These are phyloP conservation scores for Lipomyces sp. DNA, from an alignment of 805 yeast genomes.

Conservation along the genomic window DNA sequence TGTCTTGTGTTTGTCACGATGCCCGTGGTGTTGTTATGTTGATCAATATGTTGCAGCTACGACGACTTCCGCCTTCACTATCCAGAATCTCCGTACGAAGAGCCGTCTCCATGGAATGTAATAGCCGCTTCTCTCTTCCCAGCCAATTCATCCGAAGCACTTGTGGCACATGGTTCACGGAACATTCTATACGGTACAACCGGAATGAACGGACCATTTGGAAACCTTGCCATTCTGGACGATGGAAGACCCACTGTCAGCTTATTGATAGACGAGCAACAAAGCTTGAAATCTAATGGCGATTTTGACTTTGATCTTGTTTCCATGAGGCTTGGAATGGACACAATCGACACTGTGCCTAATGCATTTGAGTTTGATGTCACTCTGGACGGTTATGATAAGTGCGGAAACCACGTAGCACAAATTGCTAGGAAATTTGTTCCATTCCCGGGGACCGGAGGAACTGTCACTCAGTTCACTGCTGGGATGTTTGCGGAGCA, in stretches of 20 bases:
- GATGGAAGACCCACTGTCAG: neutral
- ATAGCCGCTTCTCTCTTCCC: constrained; percentile 12
- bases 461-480: constrained; percentile 7
- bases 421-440: neutral
- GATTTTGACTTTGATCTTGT: constrained; percentile 12
- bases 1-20: neutral
- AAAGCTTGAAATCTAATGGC: constrained; percentile 7
- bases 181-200: constrained; percentile 13
- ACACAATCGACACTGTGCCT: constrained; percentile 2
- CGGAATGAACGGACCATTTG: constrained; percentile 3
- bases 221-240: neutral
- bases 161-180: constrained; percentile 10
- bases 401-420: constrained; percentile 13
- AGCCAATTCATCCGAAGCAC: constrained; percentile 11
- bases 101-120: constrained; percentile 14
- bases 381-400: constrained; percentile 1
- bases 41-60: constrained; percentile 3
- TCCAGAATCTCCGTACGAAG: constrained; percentile 11
- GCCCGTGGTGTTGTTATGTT: neutral
- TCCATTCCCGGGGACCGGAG: constrained; percentile 13
- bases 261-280: constrained; percentile 1
- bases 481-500: constrained; percentile 9
- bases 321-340: constrained; percentile 5
- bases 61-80: constrained; percentile 14
- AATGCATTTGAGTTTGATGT: neutral